Evolutionary conservation across 441 rosid species (phyloP).

Genomic region (Gossypium schwendimanii): DNA sequence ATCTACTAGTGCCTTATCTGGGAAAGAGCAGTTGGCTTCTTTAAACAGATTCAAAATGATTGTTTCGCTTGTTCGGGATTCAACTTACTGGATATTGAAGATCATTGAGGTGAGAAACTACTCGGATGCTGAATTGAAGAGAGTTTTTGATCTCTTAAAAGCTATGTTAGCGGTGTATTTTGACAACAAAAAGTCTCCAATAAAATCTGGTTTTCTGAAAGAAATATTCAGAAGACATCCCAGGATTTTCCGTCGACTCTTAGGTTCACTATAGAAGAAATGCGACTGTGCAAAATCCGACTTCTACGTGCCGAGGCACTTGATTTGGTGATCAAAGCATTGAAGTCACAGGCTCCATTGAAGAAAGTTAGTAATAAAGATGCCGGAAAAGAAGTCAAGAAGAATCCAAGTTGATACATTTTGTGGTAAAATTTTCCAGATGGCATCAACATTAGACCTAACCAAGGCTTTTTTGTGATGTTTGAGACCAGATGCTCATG

Average conservation of each 20-base stretch:
- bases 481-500: slow-evolving; percentile 42
- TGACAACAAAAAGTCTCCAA: slow-evolving; percentile 65
- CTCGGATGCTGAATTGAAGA: slow-evolving; percentile 46
- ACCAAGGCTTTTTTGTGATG: slow-evolving; percentile 50
- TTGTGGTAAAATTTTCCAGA: slow-evolving; percentile 55
- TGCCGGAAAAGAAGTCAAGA: slow-evolving; percentile 65
- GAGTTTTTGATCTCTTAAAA: slow-evolving; percentile 41
- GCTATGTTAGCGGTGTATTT: slow-evolving; percentile 46
- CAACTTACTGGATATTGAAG: slow-evolving; percentile 74
- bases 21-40: slow-evolving; percentile 64
- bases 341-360: slow-evolving; percentile 44
- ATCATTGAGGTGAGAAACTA: slow-evolving; percentile 56
- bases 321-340: slow-evolving; percentile 57
- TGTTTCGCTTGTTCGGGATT: slow-evolving; percentile 56
- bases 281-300: slow-evolving; percentile 50
- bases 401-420: slow-evolving; percentile 60
- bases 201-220: slow-evolving; percentile 64
- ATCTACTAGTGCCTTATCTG: slow-evolving; percentile 42
- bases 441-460: slow-evolving; percentile 38
- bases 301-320: slow-evolving; percentile 73
- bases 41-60: slow-evolving; percentile 63
- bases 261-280: slow-evolving; percentile 55
- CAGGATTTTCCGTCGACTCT: slow-evolving; percentile 57
- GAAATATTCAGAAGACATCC: slow-evolving; percentile 69
- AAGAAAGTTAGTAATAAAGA: slow-evolving; percentile 43